A percentile compares a stretch with the other conserved stretches of the same genome.
These are phyloP conservation scores for Ascomycota sp. DNA, from an alignment of 2,329 filamentous ascomycete species.

Conservation along the genomic window DNA sequence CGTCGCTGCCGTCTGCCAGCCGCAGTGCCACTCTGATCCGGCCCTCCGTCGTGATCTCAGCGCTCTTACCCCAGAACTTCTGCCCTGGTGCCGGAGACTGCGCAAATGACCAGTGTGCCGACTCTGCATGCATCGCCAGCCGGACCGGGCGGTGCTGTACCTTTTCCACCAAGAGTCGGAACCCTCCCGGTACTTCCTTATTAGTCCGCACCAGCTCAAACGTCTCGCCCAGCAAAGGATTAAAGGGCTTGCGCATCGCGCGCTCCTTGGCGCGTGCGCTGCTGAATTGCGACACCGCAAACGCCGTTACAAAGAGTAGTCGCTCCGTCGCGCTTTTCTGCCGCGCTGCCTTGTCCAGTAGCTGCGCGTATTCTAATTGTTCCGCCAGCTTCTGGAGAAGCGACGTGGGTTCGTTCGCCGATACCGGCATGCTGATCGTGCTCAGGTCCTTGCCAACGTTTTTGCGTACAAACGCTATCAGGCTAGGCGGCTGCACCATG, in stretches of 20 bases:
- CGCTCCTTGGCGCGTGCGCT: conserved; percentile 70
- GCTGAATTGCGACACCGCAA: conserved; percentile 76
- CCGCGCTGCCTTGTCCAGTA: conserved; percentile 57
- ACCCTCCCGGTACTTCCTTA: conserved; percentile 48
- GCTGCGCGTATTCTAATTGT: conserved; percentile 71
- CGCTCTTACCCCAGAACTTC: conserved; percentile 97
- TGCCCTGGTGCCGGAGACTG: conserved; percentile 79
- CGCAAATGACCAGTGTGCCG: conserved; percentile 63
- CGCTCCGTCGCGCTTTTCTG: conserved; percentile 43
- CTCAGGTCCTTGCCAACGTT: conserved; percentile 96
- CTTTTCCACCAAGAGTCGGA: conserved; percentile 87
- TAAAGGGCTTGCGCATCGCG: conserved; percentile 88
- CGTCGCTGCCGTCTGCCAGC: conserved; percentile 44
- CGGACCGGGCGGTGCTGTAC: conserved; percentile 82
- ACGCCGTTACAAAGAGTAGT: conserved; percentile 69
- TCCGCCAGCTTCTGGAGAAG: conserved; percentile 77
- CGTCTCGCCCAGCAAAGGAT: conserved; percentile 88
- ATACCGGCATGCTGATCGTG: conserved; percentile 93
- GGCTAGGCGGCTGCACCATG: conserved; percentile 63
- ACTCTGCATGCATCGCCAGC: conserved; percentile 83
- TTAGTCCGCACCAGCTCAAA: conserved; percentile 82
- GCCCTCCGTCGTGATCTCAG: conserved; percentile 84
- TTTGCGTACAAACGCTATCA: conserved; percentile 87
- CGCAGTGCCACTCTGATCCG: conserved; percentile 59
- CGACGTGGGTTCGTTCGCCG: conserved; percentile 81